Base-by-base conservation (phyloP, 371 early-diverging fungal species). In the Lichtheimia corymbifera region DNA sequence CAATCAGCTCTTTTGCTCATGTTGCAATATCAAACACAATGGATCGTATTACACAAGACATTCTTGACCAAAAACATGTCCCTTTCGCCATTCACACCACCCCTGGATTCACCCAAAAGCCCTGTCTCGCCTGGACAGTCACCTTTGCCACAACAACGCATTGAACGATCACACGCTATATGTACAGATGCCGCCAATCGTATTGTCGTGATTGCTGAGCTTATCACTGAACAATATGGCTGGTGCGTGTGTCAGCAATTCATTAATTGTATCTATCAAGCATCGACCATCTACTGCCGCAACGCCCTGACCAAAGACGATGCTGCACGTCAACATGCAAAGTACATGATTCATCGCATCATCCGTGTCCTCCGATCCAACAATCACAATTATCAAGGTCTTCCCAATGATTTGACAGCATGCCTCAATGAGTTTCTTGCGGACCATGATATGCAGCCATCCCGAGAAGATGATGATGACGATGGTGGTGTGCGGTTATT, bases 221-320 rank as follows among this genome's bases (percentile, higher is more conserved):
- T 60, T 5, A 71, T 80, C 20, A 67, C 71, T 0, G 61, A 68
- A 43, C 53, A 64, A 12, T 74, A 67, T 58, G 72, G 77, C 5
- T 76, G 77, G 80, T 80, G 80, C 42, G 73, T 73, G 2, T 80
- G 70, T n/a, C 77, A 80, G 35, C 75, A 74, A 53, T 76, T 74
- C 53, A 63, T 80, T 14, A 63, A 59, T 13, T 74, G 75, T 27
- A 64, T 80, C 3, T 80, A 80, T 50, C 77, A 76, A 51, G 74
- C 80, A 5, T 76, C 77, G 3, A 74, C 75, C 0, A 71, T 80
- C 4, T 76, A 68, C 20, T 80, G 77, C 42, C 74, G 77, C 22
- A 73, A 70, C 20, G 65, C 68, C 0, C 58, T 73, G 11, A 63
- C 35, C 13, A 66, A 63, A n/a, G 67, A 74, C 27, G 55, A 56